A percentile compares a stretch with the other conserved stretches of the same genome.
Evolutionary conservation across 768 basidiomycete genomes (phyloP).

Genomic region (Exidia glandulosa): DNA sequence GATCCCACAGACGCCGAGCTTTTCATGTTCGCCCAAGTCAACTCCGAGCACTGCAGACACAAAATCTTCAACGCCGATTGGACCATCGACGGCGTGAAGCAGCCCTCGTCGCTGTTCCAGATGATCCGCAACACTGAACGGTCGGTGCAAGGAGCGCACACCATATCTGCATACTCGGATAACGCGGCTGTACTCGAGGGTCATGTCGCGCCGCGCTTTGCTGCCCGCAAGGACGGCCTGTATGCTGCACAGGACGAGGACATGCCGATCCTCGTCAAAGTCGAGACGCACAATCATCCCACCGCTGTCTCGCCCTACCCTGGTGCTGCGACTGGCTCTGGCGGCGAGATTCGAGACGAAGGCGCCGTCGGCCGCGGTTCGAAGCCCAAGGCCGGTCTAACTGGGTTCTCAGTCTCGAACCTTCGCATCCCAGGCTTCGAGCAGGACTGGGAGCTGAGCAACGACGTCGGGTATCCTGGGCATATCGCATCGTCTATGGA

Average conservation of each 20-base stretch:
- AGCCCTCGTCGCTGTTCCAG: slow-evolving; percentile 73
- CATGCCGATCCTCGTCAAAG: slow-evolving; percentile 89
- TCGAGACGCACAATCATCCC: slow-evolving; percentile 98
- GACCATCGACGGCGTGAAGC: slow-evolving; percentile 65
- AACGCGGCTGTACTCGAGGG: slow-evolving; percentile 94
- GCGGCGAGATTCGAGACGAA: slow-evolving; percentile 97
- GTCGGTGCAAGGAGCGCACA: slow-evolving; percentile 50
- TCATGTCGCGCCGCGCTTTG: slow-evolving; percentile 62
- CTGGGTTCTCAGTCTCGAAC: slow-evolving; percentile 90
- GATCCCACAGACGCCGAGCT: slow-evolving; percentile 95
- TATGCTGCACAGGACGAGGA: slow-evolving; percentile 56
- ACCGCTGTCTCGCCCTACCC: slow-evolving; percentile 97
- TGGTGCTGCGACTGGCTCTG: slow-evolving; percentile 97
- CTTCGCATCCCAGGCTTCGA: slow-evolving; percentile 82
- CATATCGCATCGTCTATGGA: slow-evolving; percentile 91
- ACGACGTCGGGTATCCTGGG: slow-evolving; percentile 76
- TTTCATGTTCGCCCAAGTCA: slow-evolving; percentile 99
- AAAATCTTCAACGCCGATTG: slow-evolving; percentile 99
- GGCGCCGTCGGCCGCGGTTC: slow-evolving; percentile 93
- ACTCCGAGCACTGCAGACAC: slow-evolving; percentile 99
- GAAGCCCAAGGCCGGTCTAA: slow-evolving; percentile 88
- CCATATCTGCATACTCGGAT: slow-evolving; percentile 94
- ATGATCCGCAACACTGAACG: slow-evolving; percentile 98
- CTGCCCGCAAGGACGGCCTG: slow-evolving; percentile 23
- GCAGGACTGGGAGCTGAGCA: slow-evolving; percentile 79